Conservation (phyloP, 2,329 filamentous ascomycete genomes). For the Colletotrichum noveboracense region DNA sequence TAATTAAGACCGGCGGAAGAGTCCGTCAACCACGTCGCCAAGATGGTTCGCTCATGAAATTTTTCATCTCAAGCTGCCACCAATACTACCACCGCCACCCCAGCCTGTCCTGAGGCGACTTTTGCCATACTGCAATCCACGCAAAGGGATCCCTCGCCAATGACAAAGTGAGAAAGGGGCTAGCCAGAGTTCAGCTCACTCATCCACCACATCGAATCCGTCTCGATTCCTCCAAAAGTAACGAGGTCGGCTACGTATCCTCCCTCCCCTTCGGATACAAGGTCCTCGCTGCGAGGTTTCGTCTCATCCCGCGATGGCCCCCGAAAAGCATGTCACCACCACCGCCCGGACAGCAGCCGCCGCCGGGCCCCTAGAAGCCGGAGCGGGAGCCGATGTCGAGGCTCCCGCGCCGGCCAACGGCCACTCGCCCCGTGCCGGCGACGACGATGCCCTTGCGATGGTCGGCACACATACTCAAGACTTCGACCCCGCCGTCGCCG, state of each 20-base stretch:
- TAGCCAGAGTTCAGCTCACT: constrained; percentile 6
- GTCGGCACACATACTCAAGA: constrained; percentile 61
- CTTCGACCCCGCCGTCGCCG: constrained; percentile 60
- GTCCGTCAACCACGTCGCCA: background rate
- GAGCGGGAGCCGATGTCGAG: background rate
- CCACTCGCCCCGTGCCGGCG: background rate
- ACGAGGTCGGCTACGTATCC: background rate
- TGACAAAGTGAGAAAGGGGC: background rate
- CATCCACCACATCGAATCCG: background rate
- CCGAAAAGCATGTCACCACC: background rate
- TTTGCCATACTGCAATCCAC: background rate
- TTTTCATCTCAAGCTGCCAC: background rate
- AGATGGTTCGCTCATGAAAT: background rate
- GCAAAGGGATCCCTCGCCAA: background rate
- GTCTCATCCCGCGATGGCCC: background rate
- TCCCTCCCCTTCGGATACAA: background rate
- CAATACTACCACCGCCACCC: background rate
- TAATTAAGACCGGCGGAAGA: background rate
- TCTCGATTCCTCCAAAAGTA: background rate
- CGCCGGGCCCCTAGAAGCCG: background rate
- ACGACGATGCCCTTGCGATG: constrained; percentile 61
- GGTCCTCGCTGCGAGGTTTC: background rate
- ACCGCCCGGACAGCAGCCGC: background rate
- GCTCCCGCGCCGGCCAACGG: background rate
- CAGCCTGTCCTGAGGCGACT: background rate